Evolutionary conservation across 345 rosid species (phyloP).

Genomic region (Excoecaria cochinchinensis): DNA sequence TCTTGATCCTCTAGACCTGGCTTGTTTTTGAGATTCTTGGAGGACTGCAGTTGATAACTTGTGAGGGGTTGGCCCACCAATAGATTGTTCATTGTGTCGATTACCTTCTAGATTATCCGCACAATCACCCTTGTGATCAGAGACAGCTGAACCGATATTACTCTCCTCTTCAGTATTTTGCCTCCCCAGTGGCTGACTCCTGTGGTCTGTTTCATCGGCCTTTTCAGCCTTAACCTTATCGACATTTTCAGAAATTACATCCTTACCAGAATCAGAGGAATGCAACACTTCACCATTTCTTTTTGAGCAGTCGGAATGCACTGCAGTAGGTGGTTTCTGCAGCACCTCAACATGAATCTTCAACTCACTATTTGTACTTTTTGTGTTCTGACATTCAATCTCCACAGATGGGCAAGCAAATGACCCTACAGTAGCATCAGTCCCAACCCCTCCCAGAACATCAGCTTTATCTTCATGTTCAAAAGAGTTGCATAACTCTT

Average conservation of each 20-base stretch:
- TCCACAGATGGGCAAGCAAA: conserved; percentile 17
- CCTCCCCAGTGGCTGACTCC: conserved; percentile 22
- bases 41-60: conserved; percentile 14
- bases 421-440: conserved; percentile 30
- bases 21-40: conserved; percentile 34
- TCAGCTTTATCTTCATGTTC: conserved; percentile 34
- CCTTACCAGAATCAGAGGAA: conserved; percentile 28
- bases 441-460: conserved; percentile 25
- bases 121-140: conserved; percentile 32
- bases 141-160: conserved; percentile 30
- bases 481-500: conserved; percentile 19
- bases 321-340: conserved; percentile 26
- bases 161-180: conserved; percentile 30
- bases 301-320: conserved; percentile 28
- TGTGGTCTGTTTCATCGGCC: conserved; percentile 19
- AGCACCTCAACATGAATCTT: conserved; percentile 23
- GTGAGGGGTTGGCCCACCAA: conserved; percentile 11
- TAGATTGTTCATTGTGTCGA: conserved; percentile 21
- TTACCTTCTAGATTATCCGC: conserved; percentile 27
- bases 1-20: conserved; percentile 34
- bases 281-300: conserved; percentile 24
- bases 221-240: conserved; percentile 35
- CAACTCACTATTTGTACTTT: conserved; percentile 14
- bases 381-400: conserved; percentile 27
- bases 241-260: conserved; percentile 14